Evolutionary conservation across 345 rosid species (phyloP).

Genomic region (Rhizophora mangle): DNA sequence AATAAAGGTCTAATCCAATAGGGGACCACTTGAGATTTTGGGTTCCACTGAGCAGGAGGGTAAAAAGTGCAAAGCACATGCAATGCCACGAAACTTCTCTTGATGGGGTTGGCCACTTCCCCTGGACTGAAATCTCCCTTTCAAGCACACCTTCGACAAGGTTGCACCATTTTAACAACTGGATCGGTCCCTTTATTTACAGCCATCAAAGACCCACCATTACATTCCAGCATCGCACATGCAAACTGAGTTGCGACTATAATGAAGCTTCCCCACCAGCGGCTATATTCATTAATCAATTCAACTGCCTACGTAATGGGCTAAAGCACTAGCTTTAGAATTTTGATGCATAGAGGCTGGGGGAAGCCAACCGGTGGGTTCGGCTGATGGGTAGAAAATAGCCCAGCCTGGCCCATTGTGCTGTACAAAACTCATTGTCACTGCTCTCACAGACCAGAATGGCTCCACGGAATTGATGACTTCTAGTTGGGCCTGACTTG

Average conservation of each 20-base stretch:
- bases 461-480: too few species aligned
- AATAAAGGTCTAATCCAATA: background rate
- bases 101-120: conserved; percentile 13
- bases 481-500: too few species aligned
- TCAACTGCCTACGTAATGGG: background rate
- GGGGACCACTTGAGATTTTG: conserved; percentile 16
- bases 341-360: too few species aligned
- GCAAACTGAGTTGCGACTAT: background rate
- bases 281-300: background rate
- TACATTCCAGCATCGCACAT: background rate
- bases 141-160: conserved; percentile 15
- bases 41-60: background rate
- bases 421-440: too few species aligned
- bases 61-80: conserved; percentile 23
- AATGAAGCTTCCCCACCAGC: background rate
- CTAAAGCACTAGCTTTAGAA: too few species aligned
- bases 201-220: background rate
- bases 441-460: too few species aligned
- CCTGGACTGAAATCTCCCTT: background rate
- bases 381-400: too few species aligned
- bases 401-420: too few species aligned
- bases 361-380: too few species aligned
- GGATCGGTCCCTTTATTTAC: background rate
- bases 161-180: background rate
- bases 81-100: conserved; percentile 28